These are phyloP conservation scores for Artemisia tridentata DNA, from an alignment of 129 eudicot genomes.

Conservation along the genomic window DNA sequence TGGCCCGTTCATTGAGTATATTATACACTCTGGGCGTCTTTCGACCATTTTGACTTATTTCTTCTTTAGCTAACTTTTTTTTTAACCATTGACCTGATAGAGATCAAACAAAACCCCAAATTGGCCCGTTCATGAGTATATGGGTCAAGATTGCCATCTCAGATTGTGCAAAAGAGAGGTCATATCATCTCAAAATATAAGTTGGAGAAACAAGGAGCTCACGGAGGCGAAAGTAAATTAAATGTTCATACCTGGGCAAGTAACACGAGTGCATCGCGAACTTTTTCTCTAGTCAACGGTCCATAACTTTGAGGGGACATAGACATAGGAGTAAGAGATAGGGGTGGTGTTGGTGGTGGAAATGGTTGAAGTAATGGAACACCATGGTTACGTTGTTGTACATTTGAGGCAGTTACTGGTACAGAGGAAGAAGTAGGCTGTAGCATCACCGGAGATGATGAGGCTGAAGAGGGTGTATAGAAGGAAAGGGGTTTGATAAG, in stretches of 20 bases:
- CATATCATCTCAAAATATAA: too few relatives aligned
- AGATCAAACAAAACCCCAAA: neutral
- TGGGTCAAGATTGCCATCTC: slow-evolving; percentile 1
- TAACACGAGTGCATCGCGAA: slow-evolving; percentile 51
- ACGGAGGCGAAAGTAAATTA: neutral
- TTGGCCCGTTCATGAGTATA: neutral
- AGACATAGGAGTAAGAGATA: slow-evolving; percentile 46
- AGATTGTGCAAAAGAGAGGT: too few relatives aligned
- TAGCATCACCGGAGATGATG: slow-evolving; percentile 23
- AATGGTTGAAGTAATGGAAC: slow-evolving; percentile 63
- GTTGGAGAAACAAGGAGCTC: too few relatives aligned
- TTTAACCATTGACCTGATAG: neutral
- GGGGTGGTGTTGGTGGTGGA: slow-evolving; percentile 49
- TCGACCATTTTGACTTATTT: neutral
- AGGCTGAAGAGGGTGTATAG: slow-evolving; percentile 42
- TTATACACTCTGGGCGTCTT: too few relatives aligned
- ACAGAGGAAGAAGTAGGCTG: slow-evolving; percentile 23
- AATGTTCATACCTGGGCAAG: slow-evolving; percentile 49
- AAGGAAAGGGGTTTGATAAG: slow-evolving; percentile 58
- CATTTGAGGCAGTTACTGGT: slow-evolving; percentile 13
- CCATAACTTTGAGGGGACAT: slow-evolving; percentile 30
- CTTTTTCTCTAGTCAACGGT: slow-evolving; percentile 46
- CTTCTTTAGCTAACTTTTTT: neutral
- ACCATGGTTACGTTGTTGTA: slow-evolving; percentile 29
- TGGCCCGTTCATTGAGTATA: neutral